Evolutionary conservation across 768 basidiomycete genomes (phyloP).

Genomic region (Termitomyces eurrhizus): DNA sequence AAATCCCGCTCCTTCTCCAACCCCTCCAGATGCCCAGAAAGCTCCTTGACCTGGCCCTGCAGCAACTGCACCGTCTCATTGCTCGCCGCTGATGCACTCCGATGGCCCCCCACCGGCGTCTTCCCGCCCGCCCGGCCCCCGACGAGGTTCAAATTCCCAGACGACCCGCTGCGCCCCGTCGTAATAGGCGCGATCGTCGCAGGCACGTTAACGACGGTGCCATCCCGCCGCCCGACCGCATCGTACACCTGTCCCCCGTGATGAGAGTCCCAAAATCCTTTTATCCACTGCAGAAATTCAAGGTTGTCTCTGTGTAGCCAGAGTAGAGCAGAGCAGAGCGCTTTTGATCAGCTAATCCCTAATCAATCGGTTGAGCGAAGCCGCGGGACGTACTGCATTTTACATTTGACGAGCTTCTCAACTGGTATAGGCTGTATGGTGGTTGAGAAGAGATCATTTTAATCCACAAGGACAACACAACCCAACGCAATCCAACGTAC

Average conservation of each 20-base stretch:
- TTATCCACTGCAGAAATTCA: conserved; percentile 97
- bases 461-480: too few relatives aligned
- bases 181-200: conserved; percentile 73
- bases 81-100: conserved; percentile 61
- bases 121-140: conserved; percentile 56
- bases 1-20: conserved; percentile 98
- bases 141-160: not conserved
- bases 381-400: conserved; percentile 85
- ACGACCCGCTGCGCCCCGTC: conserved; percentile 28
- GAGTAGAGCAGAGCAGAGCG: too few relatives aligned
- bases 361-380: not conserved
- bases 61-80: conserved; percentile 65
- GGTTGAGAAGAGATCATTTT: too few relatives aligned
- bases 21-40: conserved; percentile 79
- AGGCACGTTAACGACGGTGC: conserved; percentile 70
- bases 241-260: conserved; percentile 88
- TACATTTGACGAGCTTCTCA: conserved; percentile 94
- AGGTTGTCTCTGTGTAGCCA: conserved; percentile 75
- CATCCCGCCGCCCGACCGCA: conserved; percentile 75
- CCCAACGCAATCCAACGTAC: conserved; percentile 31
- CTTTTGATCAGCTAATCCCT: too few relatives aligned
- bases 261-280: conserved; percentile 93
- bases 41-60: conserved; percentile 76
- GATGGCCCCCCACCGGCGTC: conserved; percentile 69
- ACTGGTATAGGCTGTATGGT: conserved; percentile 73